A percentile compares a stretch with the other conserved stretches of the same genome.
Evolutionary conservation across 208 protist genomes (phyloP).

Genomic region (Trypanosomatidae sp.): DNA sequence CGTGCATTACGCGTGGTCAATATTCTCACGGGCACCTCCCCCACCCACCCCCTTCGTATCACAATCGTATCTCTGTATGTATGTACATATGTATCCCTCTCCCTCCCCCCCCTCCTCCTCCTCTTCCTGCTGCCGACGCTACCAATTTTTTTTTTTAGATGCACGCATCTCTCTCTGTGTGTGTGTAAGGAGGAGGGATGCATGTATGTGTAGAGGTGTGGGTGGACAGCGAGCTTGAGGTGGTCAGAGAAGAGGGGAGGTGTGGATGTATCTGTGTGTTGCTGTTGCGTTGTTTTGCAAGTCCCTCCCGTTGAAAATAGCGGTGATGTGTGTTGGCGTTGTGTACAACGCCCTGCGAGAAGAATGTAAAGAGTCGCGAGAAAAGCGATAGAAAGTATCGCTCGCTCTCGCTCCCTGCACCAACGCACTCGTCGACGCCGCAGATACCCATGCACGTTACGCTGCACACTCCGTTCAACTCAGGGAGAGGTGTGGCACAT

Average conservation of each 20-base stretch:
- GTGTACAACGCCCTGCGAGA: background rate
- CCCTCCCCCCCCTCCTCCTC: background rate
- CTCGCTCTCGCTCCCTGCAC: background rate
- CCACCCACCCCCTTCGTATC: conserved; percentile 1
- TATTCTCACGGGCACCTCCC: background rate
- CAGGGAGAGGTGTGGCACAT: background rate
- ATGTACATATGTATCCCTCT: conserved; percentile 10
- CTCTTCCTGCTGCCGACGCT: background rate
- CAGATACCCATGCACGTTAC: background rate
- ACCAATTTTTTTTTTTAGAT: background rate
- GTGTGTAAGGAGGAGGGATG: no score
- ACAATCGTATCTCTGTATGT: background rate
- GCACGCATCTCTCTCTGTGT: no score
- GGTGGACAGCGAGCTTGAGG: no score
- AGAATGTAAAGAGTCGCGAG: background rate
- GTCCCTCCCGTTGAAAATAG: background rate
- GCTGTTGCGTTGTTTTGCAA: background rate
- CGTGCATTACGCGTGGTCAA: background rate
- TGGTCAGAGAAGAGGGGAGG: background rate
- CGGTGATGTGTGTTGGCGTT: background rate
- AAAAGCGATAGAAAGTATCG: background rate
- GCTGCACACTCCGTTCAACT: background rate
- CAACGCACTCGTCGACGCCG: background rate
- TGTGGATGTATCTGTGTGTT: background rate
- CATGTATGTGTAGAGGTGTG: no score